phyloP scores from a whole-genome alignment of 768 basidiomycete species.

The Pseudohyphozyma bogoriensis region DNA sequence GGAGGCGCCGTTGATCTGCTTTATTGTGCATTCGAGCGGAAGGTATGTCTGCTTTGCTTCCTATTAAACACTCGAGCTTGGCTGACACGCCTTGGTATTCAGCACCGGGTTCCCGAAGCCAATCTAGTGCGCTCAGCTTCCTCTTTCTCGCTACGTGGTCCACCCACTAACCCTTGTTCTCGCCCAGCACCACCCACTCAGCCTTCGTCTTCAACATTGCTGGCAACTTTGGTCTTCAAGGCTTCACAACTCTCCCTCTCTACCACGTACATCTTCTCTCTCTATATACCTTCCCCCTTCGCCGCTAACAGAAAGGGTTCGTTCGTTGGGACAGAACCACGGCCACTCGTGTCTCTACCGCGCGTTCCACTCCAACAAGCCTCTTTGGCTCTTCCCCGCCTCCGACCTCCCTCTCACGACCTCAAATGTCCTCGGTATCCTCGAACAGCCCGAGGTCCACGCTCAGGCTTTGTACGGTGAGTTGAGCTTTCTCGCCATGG shows the following conservation, averaged over 20 bases:
- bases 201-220: slow-evolving; percentile 39
- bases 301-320: background rate
- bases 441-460: background rate
- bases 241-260: slow-evolving; percentile 45
- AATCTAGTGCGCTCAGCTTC: background rate
- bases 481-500: too few species aligned
- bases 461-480: too few species aligned
- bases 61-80: too few species aligned
- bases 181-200: slow-evolving; percentile 40
- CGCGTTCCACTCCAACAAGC: slow-evolving; percentile 42
- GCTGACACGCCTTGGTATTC: background rate
- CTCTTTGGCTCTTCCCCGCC: slow-evolving; percentile 45
- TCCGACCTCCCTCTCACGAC: slow-evolving; percentile 46
- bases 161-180: slow-evolving; percentile 39
- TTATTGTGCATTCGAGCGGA: slow-evolving; percentile 46
- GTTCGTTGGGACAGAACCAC: slow-evolving; percentile 11
- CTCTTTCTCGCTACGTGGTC: background rate
- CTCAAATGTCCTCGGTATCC: slow-evolving; percentile 32
- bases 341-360: slow-evolving; percentile 40
- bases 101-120: slow-evolving; percentile 47
- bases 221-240: slow-evolving; percentile 38
- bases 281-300: slow-evolving; percentile 8
- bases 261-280: slow-evolving; percentile 39
- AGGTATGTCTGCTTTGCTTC: background rate
- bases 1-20: slow-evolving; percentile 37